A percentile compares a stretch with the other conserved stretches of the same genome.
Conservation (phyloP, 305 asterid species). For the Fraxinus sp. region DNA sequence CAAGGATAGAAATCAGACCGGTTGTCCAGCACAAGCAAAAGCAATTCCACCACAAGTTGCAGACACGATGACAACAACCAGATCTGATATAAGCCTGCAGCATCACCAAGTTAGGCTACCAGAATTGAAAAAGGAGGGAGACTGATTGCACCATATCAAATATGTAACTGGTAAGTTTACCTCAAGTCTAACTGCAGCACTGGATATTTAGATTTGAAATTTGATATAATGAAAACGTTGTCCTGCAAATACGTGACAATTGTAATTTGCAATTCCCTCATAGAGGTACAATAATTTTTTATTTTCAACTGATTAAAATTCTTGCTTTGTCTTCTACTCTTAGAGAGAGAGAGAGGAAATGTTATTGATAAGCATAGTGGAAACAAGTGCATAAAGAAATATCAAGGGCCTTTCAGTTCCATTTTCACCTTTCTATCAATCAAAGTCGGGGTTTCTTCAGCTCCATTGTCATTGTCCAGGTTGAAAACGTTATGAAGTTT, state of each 20-base stretch:
- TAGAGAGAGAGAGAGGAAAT: neutral
- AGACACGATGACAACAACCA: slow-evolving; percentile 96
- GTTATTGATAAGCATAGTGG: neutral
- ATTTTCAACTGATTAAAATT: slow-evolving; percentile 5
- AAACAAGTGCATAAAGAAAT: slow-evolving; percentile 1
- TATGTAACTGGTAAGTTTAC: slow-evolving; percentile 39
- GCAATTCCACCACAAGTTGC: slow-evolving; percentile 99
- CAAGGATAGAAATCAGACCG: slow-evolving; percentile 55
- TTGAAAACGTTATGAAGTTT: slow-evolving; percentile 85
- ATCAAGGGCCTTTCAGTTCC: slow-evolving; percentile 12
- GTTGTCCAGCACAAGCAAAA: slow-evolving; percentile 99
- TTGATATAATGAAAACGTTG: slow-evolving; percentile 93
- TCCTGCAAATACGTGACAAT: slow-evolving; percentile 52
- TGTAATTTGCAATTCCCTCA: slow-evolving; percentile 20
- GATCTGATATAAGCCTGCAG: slow-evolving; percentile 90
- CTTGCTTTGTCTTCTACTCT: slow-evolving; percentile 1
- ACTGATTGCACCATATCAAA: slow-evolving; percentile 6
- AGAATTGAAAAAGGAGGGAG: slow-evolving; percentile 16
- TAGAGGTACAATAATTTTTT: neutral
- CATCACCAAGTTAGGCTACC: slow-evolving; percentile 30
- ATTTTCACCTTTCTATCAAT: slow-evolving; percentile 86
- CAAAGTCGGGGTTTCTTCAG: slow-evolving; percentile 92
- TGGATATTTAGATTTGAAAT: slow-evolving; percentile 93
- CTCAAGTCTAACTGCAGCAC: slow-evolving; percentile 91
- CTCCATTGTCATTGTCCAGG: slow-evolving; percentile 94